Evolutionary conservation across 2,329 filamentous ascomycete genomes (phyloP), one percentile per base, ranked within the genome.

Genomic region (Pestalotiopsis sp.): DNA sequence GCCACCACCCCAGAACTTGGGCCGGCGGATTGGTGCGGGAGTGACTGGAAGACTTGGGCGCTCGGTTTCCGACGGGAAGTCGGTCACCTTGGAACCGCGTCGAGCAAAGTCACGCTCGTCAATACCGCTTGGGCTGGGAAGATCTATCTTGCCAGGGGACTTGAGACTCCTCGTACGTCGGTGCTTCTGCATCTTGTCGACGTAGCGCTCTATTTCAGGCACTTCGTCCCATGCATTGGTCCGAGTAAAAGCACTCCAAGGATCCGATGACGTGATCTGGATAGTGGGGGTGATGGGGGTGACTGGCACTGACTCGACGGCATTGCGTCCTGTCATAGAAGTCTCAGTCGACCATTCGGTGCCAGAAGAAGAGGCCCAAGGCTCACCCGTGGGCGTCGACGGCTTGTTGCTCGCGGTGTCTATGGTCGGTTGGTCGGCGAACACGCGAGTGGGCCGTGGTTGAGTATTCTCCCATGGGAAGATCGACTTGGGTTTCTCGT

Each of bases 211-310:
- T 73, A 99, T 99, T 71, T 93, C 92, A 13, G 93, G 92, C 65
- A 97, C 88, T 65, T 93, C 92, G 75, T 99, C 96, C 96, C 96
- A 99, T 17, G 94, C 94, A 78, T 98, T 99, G 64, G 85, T 88
- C 60, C 89, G 87, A n/a, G 88, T 84, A 77, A 92, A 97, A 60
- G 85, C 85, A 70, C 89, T 86, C 92, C 93, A 97, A 22, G 89
- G 86, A 74, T 91, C 85, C 62, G 86, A 81, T 48, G 84, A 76
- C 24, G 79, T 81, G 67, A 82, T 72, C 58, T 79, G 79, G 68
- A 85, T 80, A 35, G 81, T 83, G 30, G 86, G 83, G 64, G 85
- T 86, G 57, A 78, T 77, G 65, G 86, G 83, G 38, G 87, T 86
- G 44, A 75, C 74, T 11, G 83, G 80, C 68, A 83, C 83, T 72